phyloP scores from a whole-genome alignment of 768 basidiomycete genomes.

The Leccinellum albellum region DNA sequence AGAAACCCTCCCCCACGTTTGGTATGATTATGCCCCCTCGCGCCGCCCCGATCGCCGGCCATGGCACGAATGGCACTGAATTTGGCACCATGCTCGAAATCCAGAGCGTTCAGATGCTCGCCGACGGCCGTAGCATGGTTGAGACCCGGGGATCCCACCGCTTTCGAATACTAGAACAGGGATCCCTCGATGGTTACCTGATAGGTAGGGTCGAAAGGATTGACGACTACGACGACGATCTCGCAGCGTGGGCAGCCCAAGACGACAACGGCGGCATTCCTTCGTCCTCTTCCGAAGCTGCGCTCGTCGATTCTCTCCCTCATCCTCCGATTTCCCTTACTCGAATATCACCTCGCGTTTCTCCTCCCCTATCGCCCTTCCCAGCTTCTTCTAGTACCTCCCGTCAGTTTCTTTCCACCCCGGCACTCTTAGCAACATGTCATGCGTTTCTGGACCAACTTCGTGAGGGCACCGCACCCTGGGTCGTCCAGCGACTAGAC shows the following conservation, averaged over 20 bases:
- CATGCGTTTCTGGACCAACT: constrained; percentile 59
- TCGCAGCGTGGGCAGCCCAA: constrained; percentile 24
- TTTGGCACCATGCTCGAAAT: constrained; percentile 97
- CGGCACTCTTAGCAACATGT: constrained; percentile 48
- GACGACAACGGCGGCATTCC: constrained; percentile 4
- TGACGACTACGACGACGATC: constrained; percentile 35
- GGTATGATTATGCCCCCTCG: constrained; percentile 86
- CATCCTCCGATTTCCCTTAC: constrained; percentile 14
- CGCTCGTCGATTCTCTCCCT: constrained; percentile 5
- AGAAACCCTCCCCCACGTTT: constrained; percentile 71
- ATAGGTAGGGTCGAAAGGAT: constrained; percentile 74
- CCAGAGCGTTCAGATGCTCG: constrained; percentile 76
- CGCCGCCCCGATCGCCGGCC: constrained; percentile 27
- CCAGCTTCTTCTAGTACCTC: neutral
- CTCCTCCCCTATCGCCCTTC: constrained; percentile 7
- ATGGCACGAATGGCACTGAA: constrained; percentile 32
- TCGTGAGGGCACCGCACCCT: constrained; percentile 74
- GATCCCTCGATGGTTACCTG: constrained; percentile 84
- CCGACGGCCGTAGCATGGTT: constrained; percentile 87
- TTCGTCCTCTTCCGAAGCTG: constrained; percentile 8
- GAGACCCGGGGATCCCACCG: constrained; percentile 67
- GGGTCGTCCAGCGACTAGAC: constrained; percentile 87
- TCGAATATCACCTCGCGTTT: constrained; percentile 10
- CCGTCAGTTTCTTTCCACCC: constrained; percentile 18
- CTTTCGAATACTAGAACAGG: constrained; percentile 84